Evolutionary conservation across 208 protist genomes (phyloP).

Genomic region (Crithidia acanthocephali): DNA sequence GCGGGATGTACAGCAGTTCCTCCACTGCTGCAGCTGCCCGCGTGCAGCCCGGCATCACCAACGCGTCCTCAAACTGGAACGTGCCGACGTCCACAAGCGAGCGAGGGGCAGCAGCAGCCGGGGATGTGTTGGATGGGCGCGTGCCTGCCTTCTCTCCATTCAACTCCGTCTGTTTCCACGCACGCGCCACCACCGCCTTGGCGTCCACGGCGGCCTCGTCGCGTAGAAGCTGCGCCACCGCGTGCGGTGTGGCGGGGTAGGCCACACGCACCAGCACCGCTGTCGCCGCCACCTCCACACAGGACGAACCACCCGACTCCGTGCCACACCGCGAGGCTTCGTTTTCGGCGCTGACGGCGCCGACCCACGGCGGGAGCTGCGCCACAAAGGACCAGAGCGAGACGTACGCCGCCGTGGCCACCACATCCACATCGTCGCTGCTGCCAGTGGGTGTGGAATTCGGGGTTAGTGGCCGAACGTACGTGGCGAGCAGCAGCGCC

Average conservation of each 20-base stretch:
- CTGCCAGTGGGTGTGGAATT: neutral
- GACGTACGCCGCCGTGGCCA: constrained; percentile 18
- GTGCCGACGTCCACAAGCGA: neutral
- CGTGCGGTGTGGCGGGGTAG: constrained; percentile 17
- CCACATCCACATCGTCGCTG: too few species aligned
- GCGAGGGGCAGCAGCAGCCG: neutral
- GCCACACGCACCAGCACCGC: constrained; percentile 32
- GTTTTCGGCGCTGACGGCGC: constrained; percentile 20
- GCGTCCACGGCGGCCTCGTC: constrained; percentile 28
- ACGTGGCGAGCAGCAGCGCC: constrained; percentile 20
- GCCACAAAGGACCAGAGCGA: constrained; percentile 36
- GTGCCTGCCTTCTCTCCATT: neutral
- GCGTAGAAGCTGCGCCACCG: constrained; percentile 25
- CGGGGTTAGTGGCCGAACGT: neutral
- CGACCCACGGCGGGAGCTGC: constrained; percentile 36
- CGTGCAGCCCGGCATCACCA: constrained; percentile 50
- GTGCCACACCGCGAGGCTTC: neutral
- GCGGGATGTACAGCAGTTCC: constrained; percentile 49
- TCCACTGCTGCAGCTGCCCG: constrained; percentile 27
- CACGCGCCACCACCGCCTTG: constrained; percentile 10
- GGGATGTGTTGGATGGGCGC: neutral
- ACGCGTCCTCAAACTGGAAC: constrained; percentile 29
- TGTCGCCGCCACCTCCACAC: constrained; percentile 25
- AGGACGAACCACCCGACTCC: constrained; percentile 9
- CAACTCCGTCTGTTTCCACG: constrained; percentile 7